Evolutionary conservation across 208 protist genomes (phyloP).

Genomic region (Perkinsela sp.): DNA sequence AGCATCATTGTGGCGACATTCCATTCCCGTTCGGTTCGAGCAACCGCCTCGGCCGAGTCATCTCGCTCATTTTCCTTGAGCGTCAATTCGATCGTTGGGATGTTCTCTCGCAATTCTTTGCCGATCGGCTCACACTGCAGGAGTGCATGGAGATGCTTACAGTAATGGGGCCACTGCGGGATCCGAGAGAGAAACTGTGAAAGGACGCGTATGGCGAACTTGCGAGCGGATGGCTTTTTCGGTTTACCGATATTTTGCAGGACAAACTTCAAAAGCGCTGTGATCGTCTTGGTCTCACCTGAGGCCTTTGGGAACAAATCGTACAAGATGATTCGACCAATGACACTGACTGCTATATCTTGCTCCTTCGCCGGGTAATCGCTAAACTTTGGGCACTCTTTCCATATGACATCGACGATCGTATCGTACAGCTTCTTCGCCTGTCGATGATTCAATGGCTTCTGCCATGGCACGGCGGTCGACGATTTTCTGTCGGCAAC

Average conservation of each 20-base stretch:
- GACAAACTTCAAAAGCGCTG: constrained; percentile 23
- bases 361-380: neutral
- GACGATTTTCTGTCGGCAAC: neutral
- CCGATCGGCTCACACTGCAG: constrained; percentile 47
- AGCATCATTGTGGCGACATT: constrained; percentile 16
- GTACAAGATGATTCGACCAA: neutral
- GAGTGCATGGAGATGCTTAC: constrained; percentile 14
- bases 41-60: neutral
- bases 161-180: constrained; percentile 80
- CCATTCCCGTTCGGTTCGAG: constrained; percentile 2
- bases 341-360: neutral
- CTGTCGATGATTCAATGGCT: neutral
- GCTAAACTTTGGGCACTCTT: neutral
- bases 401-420: neutral
- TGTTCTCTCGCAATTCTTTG: constrained; percentile 53
- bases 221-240: constrained; percentile 53
- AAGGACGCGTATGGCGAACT: constrained; percentile 80
- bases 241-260: constrained; percentile 69
- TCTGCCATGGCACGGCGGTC: neutral
- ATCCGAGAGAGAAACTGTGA: constrained; percentile 73
- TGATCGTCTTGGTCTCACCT: neutral
- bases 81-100: constrained; percentile 41
- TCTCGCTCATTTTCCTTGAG: constrained; percentile 31
- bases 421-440: neutral
- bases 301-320: neutral